These are phyloP conservation scores for Umbelopsis sp. DNA, from an alignment of 371 early-diverging fungal species.

Conservation along the genomic window DNA sequence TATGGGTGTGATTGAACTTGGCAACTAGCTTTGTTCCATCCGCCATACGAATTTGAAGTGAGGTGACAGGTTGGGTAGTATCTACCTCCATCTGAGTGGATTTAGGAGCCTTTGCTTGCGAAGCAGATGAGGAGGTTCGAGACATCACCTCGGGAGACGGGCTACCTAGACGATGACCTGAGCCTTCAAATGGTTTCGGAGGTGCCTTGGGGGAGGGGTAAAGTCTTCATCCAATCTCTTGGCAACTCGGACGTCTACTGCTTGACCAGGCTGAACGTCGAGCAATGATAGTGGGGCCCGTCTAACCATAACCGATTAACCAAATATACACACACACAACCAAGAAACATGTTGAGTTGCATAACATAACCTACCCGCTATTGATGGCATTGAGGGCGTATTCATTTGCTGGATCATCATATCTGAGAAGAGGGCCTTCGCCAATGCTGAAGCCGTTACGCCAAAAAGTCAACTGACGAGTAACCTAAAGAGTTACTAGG, in stretches of 20 bases:
- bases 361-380: conserved; percentile 67
- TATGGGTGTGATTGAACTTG: conserved; percentile 89
- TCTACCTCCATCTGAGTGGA: conserved; percentile 60
- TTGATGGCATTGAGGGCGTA: conserved; percentile 85
- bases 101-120: conserved; percentile 33
- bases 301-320: conserved; percentile 36
- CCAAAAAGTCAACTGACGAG: conserved; percentile 92
- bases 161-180: conserved; percentile 86
- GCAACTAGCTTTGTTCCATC: conserved; percentile 90
- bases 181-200: conserved; percentile 81
- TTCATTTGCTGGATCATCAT: conserved; percentile 86
- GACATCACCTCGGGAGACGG: conserved; percentile 41
- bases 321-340: neutral
- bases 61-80: conserved; percentile 76
- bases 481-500: conserved; percentile 38
- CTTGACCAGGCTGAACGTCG: conserved; percentile 90
- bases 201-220: conserved; percentile 78
- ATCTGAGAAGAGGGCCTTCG: conserved; percentile 86
- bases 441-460: conserved; percentile 94
- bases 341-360: neutral
- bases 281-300: conserved; percentile 84
- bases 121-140: conserved; percentile 29
- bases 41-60: conserved; percentile 87
- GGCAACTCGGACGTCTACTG: conserved; percentile 88
- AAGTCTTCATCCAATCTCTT: conserved; percentile 88